Evolutionary conservation across 495 filamentous ascomycete genomes (phyloP).

Genomic region (Daldinia concentrica): DNA sequence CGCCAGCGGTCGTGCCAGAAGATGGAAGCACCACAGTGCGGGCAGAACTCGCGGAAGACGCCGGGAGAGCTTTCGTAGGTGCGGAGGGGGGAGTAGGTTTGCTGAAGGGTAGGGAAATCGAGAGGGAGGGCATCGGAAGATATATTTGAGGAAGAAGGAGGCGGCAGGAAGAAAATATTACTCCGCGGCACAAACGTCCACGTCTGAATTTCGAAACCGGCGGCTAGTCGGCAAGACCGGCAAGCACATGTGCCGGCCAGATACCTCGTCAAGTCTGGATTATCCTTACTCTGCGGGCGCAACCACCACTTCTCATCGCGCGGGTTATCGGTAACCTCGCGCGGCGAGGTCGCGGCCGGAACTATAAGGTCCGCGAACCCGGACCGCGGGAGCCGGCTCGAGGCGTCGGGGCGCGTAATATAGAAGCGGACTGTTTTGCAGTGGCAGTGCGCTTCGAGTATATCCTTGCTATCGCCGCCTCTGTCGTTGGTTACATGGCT

Average conservation of each 20-base stretch:
- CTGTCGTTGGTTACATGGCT: not conserved
- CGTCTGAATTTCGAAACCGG: constrained; percentile 72
- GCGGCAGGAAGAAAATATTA: constrained; percentile 61
- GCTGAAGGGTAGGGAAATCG: constrained; percentile 50
- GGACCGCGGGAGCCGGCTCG: constrained; percentile 42
- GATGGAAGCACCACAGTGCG: constrained; percentile 69
- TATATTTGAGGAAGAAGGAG: not conserved
- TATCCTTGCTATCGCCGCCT: constrained; percentile 10
- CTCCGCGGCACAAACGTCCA: constrained; percentile 74
- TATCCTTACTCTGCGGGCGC: constrained; percentile 13
- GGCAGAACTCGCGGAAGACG: constrained; percentile 71
- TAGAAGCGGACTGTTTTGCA: constrained; percentile 52
- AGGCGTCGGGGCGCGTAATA: constrained; percentile 52
- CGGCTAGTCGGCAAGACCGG: constrained; percentile 66
- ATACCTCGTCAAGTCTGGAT: constrained; percentile 63
- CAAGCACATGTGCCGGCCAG: constrained; percentile 74
- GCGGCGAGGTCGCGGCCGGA: constrained; percentile 45
- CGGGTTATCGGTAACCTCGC: constrained; percentile 56
- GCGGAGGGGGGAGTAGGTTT: not conserved
- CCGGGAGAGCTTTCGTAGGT: constrained; percentile 63
- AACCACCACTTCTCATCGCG: constrained; percentile 51
- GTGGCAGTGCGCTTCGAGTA: constrained; percentile 53
- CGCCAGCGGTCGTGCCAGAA: constrained; percentile 71
- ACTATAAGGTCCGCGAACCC: constrained; percentile 49
- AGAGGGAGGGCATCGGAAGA: constrained; percentile 40